These are phyloP conservation scores for Dactylellina haptotyla DNA, from an alignment of 2,329 filamentous ascomycete species.

Conservation along the genomic window DNA sequence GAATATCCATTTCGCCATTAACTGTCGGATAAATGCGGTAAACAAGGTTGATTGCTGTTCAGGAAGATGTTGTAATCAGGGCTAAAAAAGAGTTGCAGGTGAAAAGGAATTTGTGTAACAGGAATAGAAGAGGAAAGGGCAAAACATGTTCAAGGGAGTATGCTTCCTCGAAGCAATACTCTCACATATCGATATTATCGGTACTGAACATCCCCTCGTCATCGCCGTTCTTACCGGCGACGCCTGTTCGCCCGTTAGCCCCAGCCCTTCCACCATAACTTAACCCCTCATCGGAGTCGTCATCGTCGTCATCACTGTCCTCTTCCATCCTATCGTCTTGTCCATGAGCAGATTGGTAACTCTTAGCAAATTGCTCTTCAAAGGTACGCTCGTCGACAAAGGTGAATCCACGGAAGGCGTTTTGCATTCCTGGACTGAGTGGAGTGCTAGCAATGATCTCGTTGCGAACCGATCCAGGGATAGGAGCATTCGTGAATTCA, in stretches of 20 bases:
- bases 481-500: conserved; percentile 94
- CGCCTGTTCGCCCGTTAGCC: conserved; percentile 72
- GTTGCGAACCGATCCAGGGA: conserved; percentile 83
- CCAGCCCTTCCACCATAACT: conserved; percentile 64
- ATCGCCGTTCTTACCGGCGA: conserved; percentile 68
- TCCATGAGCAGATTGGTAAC: conserved; percentile 64
- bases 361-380: conserved; percentile 82
- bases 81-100: not conserved
- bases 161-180: conserved; percentile 9
- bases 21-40: conserved; percentile 9
- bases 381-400: conserved; percentile 98
- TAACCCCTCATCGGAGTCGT: conserved; percentile 62
- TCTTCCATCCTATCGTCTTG: conserved; percentile 69
- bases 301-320: conserved; percentile 58
- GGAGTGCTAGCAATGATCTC: conserved; percentile 87
- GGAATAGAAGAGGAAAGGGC: conserved; percentile 9
- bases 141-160: conserved; percentile 9
- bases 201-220: conserved; percentile 73
- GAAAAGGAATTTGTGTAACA: not conserved
- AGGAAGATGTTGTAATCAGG: conserved; percentile 2
- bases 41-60: not conserved
- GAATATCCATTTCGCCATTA: conserved; percentile 15
- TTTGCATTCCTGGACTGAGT: conserved; percentile 92
- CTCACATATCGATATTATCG: conserved; percentile 72
- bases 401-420: conserved; percentile 97